These are phyloP conservation scores for Lasiosphaeris hirsuta DNA, from an alignment of 495 filamentous ascomycete genomes.

Conservation along the genomic window DNA sequence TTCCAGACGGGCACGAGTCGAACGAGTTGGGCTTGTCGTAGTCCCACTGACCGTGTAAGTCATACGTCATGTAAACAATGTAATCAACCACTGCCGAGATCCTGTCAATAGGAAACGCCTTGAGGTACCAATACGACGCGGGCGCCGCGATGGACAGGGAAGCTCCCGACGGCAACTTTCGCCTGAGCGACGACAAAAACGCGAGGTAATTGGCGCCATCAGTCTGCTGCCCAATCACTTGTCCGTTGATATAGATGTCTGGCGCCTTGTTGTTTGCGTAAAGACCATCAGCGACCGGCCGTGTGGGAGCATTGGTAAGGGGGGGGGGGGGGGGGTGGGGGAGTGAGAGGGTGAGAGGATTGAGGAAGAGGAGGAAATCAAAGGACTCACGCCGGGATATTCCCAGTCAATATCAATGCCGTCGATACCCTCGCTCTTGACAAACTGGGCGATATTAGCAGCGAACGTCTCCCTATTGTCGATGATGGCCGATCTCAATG, in stretches of 20 bases:
- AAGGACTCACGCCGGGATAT: constrained; percentile 26
- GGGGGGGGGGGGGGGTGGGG: too few relatives aligned
- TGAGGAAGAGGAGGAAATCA: too few relatives aligned
- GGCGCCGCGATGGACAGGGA: constrained; percentile 24
- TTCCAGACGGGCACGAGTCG: constrained; percentile 21
- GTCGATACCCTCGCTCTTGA: constrained; percentile 29
- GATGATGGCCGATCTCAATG: constrained; percentile 26
- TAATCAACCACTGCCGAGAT: constrained; percentile 28
- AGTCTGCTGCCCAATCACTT: too few relatives aligned
- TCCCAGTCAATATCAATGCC: constrained; percentile 39
- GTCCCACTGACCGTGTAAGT: constrained; percentile 27
- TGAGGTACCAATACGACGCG: constrained; percentile 27
- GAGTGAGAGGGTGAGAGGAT: too few relatives aligned
- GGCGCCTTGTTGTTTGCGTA: too few relatives aligned
- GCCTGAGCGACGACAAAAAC: constrained; percentile 15
- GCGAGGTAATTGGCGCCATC: constrained; percentile 20
- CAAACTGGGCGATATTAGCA: constrained; percentile 28
- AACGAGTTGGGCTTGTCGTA: constrained; percentile 8
- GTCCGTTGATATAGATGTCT: too few relatives aligned
- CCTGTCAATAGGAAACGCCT: constrained; percentile 18
- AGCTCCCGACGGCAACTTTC: constrained; percentile 5
- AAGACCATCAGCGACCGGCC: too few relatives aligned
- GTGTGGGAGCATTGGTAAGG: too few relatives aligned
- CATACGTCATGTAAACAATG: constrained; percentile 32
- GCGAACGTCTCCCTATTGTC: constrained; percentile 26